Base-by-base conservation (phyloP, 2,329 filamentous ascomycete genomes). In the Trichophyton equinum region DNA sequence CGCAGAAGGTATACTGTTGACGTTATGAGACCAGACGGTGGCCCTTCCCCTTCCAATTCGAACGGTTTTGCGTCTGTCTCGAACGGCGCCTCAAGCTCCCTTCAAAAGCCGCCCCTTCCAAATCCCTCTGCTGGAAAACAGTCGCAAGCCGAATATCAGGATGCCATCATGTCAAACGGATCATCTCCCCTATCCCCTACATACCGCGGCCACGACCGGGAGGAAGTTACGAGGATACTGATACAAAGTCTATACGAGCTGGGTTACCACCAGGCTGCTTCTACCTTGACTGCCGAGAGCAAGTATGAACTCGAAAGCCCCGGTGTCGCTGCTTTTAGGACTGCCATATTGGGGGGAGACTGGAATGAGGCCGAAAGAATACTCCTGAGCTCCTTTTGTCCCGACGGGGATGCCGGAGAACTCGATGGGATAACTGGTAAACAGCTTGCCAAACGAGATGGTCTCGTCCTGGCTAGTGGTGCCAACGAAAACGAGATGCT, bases 231-330 rank as follows among this genome's bases (percentile, higher is more conserved):
- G 4, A 82, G 94, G 60, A 87, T 97, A 65, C 75, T 99, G 68
- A 94, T 99, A 68, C 94, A 99, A 74, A 88, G 91, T 40, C 76
- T 99, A 65, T 83, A 85, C 25, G 92, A 96, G 72, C 81, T 99
- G 76, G 94, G 94, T 1, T 96, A 97, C 70, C 79, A 85, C 62
- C 78, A 79, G 11, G 88, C 92, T 11, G 92, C 94, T 25, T 80
- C 83, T 51, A 84, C 81, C 63, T 78, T 99, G 61, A 87, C 84
- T 68, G 80, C 82, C 63, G 89, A 95, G 73, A 97, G 92, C 70
- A 91, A 91, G 0, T 95, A 83, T 71, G 84, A 92, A 70, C 78
- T 99, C 62, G 94, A 99, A 75, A 94, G 85, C 62, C 83, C 86
- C 1, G 87, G 88, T 0, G 92, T 96, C 20, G 86, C 90, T n/a